A percentile compares a stretch with the other conserved stretches of the same genome.
phyloP scores from a whole-genome alignment of 1,284 basidiomycete species.

The Somion occarium region DNA sequence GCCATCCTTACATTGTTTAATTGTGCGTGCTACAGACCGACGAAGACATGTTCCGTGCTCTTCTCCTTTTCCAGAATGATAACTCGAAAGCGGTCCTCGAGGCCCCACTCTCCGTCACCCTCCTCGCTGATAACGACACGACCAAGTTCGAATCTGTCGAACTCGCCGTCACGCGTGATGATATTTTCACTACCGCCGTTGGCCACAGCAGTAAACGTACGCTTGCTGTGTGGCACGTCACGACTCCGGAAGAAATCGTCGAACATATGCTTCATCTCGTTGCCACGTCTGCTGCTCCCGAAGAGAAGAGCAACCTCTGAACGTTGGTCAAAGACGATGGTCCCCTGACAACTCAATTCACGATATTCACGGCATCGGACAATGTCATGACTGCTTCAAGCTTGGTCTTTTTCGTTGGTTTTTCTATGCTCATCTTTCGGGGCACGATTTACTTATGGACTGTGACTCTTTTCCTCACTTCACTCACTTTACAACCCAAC shows the following conservation, averaged over 20 bases:
- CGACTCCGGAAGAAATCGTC: constrained; percentile 70
- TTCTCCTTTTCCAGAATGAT: constrained; percentile 60
- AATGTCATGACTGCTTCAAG: no score
- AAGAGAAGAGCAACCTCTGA: not conserved
- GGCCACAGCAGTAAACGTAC: constrained; percentile 86
- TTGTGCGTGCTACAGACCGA: constrained; percentile 57
- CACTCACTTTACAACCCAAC: not conserved
- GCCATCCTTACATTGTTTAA: constrained; percentile 15
- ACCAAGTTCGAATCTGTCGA: constrained; percentile 47
- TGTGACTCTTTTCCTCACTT: not conserved
- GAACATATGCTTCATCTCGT: constrained; percentile 61
- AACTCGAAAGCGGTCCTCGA: constrained; percentile 51
- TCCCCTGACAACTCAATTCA: not conserved
- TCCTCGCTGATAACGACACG: constrained; percentile 30
- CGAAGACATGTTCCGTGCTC: constrained; percentile 94
- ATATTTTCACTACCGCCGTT: constrained; percentile 86
- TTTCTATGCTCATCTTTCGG: no score
- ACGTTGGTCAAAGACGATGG: not conserved
- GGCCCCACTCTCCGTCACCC: constrained; percentile 71
- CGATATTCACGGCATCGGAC: no score
- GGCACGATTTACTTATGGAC: not conserved
- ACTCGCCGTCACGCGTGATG: constrained; percentile 60
- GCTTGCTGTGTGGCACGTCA: constrained; percentile 86
- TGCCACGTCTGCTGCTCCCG: not conserved
- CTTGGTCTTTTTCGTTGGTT: no score